Evolutionary conservation across 1,284 basidiomycete genomes (phyloP), one percentile per base, ranked within the genome.

Genomic region (Marasmius fiardii): DNA sequence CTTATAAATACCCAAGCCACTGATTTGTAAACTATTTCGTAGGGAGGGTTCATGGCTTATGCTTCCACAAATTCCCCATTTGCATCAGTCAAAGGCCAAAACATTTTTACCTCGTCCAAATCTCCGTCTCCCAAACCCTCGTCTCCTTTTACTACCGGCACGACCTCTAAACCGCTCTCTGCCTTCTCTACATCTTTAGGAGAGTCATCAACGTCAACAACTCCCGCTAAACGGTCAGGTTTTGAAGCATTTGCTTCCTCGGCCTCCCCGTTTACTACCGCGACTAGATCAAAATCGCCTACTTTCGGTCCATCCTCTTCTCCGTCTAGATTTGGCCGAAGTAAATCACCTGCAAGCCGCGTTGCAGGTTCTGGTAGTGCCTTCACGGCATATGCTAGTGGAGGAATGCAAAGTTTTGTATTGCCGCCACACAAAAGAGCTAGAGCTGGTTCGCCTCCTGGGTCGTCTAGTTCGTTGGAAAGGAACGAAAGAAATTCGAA

Each of bases 21-120:
- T 55, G 41, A 52, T 51, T 51, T 31, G 43, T 24, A 14, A 31
- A 47, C 34, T 43, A 31, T 58, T 47, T 41, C 55, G 6, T 58
- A 80, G 83, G 69, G 79, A 51, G 88, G 88, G 28, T 90, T 90
- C 67, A 84, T 86, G 79, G 83, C 86, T 0, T 90, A 88, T 60
- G 87, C 87, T 11, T 84, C 85, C 1, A 73, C 80, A 7, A 78
- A 72, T 54, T 90, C 88, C 0, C 88, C 88, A 3, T 90, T 90
- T 61, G 80, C 85, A 8, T 69, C 78, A 52, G 80, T 87, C 59
- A 85, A 83, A 61, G 87, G 86, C 51, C 78, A 84, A 57, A 87
- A 80, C 63, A 62, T 89, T 26, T 88, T 90, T 63, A 67, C 76
- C 16, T 67, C 77, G 45, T 63, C 59, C 59, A 34, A 53, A 37